phyloP scores from a whole-genome alignment of 768 basidiomycete genomes.

The Porphyrellus cyaneotinctus region DNA sequence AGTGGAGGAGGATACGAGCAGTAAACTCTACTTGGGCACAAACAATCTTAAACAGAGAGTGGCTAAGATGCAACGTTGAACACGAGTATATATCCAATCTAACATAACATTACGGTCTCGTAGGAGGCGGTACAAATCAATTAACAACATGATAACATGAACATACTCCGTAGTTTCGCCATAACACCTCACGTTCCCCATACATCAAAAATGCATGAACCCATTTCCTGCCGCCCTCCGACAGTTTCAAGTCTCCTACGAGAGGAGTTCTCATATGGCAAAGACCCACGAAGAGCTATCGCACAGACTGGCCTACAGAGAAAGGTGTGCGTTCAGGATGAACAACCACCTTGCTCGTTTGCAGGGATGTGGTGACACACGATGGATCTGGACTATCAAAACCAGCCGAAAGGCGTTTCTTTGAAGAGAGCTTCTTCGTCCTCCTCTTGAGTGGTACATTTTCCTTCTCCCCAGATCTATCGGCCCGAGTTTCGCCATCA shows the following conservation, averaged over 20 bases:
- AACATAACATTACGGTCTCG: constrained; percentile 29
- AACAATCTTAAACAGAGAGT: neutral
- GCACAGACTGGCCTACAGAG: constrained; percentile 14
- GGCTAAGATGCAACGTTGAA: no score
- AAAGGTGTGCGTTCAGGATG: constrained; percentile 15
- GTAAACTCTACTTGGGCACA: no score
- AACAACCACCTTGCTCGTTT: constrained; percentile 6
- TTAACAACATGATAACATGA: constrained; percentile 29
- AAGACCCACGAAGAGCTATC: constrained; percentile 10
- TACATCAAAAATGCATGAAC: constrained; percentile 4
- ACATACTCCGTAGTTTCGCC: constrained; percentile 19
- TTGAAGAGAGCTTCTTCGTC: constrained; percentile 37
- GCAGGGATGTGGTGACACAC: constrained; percentile 2
- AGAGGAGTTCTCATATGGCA: neutral
- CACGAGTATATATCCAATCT: constrained; percentile 10
- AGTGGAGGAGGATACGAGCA: neutral
- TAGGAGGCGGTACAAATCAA: constrained; percentile 30
- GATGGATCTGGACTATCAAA: constrained; percentile 2
- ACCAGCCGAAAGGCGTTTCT: constrained; percentile 17
- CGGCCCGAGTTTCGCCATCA: neutral
- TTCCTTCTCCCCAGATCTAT: constrained; percentile 46
- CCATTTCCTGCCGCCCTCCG: neutral
- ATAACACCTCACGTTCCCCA: constrained; percentile 3
- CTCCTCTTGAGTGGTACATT: constrained; percentile 50
- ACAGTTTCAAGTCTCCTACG: neutral